Evolutionary conservation across 306 rosid species (phyloP).

Genomic region (Vigna hirtella): DNA sequence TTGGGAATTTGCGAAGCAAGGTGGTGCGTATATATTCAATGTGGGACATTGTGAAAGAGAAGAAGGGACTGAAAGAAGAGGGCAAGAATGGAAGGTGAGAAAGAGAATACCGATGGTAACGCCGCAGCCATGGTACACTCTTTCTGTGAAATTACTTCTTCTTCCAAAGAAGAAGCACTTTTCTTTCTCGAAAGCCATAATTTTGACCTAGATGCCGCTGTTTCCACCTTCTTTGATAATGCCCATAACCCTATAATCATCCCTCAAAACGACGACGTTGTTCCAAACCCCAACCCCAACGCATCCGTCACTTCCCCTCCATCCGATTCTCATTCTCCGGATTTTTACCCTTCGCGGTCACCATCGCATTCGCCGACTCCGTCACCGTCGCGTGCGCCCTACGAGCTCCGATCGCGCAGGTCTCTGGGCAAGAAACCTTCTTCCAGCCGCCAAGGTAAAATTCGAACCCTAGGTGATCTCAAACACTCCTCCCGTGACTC

Average conservation of each 20-base stretch:
- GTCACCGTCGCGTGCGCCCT: conserved; percentile 61
- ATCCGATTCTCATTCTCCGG: conserved; percentile 54
- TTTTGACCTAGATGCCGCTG: conserved; percentile 93
- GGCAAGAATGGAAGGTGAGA: conserved; percentile 42
- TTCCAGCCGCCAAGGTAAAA: conserved; percentile 50
- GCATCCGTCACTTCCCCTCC: conserved; percentile 35
- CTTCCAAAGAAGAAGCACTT: conserved; percentile 74
- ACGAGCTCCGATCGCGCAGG: conserved; percentile 78
- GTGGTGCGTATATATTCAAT: not conserved
- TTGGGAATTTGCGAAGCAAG: not conserved
- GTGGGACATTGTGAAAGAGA: not conserved
- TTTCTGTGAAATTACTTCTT: conserved; percentile 84
- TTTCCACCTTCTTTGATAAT: conserved; percentile 73
- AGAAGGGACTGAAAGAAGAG: not conserved
- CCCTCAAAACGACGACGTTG: conserved; percentile 8
- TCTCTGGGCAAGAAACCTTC: conserved; percentile 61
- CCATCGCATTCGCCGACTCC: conserved; percentile 53
- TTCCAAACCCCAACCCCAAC: conserved; percentile 24
- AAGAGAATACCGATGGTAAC: conserved; percentile 45
- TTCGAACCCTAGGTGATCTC: conserved; percentile 73
- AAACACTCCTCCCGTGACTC: conserved; percentile 57
- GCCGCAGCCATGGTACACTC: conserved; percentile 51
- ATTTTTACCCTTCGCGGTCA: conserved; percentile 42
- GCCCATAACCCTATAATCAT: not conserved
- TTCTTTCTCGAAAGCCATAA: conserved; percentile 88